phyloP scores from a whole-genome alignment of 257 asterid genomes.

The Scutellaria galericulata region DNA sequence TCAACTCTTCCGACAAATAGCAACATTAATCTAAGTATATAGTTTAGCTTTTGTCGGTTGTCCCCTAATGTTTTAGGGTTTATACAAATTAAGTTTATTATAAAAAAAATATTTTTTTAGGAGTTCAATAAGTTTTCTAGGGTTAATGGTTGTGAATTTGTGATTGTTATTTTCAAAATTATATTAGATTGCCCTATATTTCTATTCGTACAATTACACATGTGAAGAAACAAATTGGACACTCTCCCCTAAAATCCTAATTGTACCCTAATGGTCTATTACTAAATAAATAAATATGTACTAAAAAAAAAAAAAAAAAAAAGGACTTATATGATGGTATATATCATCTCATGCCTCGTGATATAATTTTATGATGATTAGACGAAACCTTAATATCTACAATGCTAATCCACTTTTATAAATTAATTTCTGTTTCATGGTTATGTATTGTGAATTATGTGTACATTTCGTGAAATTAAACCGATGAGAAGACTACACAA shows the following conservation, averaged over 20 bases:
- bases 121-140: not conserved
- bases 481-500: too few relatives aligned
- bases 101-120: not conserved
- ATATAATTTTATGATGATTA: too few relatives aligned
- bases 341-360: too few relatives aligned
- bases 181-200: not conserved
- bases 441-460: too few relatives aligned
- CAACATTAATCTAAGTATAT: constrained; percentile 20
- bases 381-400: too few relatives aligned
- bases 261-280: not conserved
- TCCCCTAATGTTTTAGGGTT: constrained; percentile 23
- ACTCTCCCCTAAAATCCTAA: constrained; percentile 35
- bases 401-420: too few relatives aligned
- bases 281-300: not conserved
- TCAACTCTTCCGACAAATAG: constrained; percentile 27
- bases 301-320: too few relatives aligned
- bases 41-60: constrained; percentile 37
- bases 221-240: constrained; percentile 39
- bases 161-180: constrained; percentile 18
- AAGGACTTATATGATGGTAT: too few relatives aligned
- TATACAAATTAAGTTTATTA: not conserved
- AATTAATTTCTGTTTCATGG: too few relatives aligned
- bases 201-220: constrained; percentile 37
- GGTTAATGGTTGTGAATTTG: not conserved
- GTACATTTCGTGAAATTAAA: too few relatives aligned